Evolutionary conservation across 2,329 filamentous ascomycete species (phyloP).

Genomic region (Colletotrichum sp.): DNA sequence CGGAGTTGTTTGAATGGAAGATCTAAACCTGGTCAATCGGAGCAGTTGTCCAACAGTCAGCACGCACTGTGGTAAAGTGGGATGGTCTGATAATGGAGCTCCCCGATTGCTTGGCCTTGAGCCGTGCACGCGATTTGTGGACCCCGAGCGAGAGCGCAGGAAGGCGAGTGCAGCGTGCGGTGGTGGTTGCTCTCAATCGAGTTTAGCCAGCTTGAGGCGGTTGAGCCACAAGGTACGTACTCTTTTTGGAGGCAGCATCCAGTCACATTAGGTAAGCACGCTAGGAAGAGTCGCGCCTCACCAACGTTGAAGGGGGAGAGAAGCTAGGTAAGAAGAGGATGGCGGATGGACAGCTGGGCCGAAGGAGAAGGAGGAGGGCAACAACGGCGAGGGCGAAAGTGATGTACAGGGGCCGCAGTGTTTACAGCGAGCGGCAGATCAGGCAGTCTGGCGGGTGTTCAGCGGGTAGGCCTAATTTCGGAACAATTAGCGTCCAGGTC

Average conservation of each 20-base stretch:
- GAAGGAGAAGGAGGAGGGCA: background rate
- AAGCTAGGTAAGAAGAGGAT: background rate
- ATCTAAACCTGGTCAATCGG: conserved; percentile 7
- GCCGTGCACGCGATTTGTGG: conserved; percentile 12
- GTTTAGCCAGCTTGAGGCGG: background rate
- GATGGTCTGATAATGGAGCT: conserved; percentile 22
- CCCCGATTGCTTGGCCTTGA: conserved; percentile 2
- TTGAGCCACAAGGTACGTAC: background rate
- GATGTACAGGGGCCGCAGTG: background rate
- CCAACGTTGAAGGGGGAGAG: background rate
- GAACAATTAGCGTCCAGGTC: background rate
- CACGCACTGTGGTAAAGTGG: conserved; percentile 19
- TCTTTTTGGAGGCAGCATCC: background rate
- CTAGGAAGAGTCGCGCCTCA: background rate
- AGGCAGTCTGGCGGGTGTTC: background rate
- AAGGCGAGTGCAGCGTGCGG: background rate
- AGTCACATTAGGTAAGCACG: background rate
- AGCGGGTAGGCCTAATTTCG: conserved; percentile 9
- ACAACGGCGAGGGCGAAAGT: background rate
- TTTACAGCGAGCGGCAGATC: background rate
- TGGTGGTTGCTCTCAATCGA: background rate
- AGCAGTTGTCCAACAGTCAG: background rate
- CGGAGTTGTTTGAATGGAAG: background rate
- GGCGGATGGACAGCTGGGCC: background rate
- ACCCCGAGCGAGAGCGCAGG: background rate